Evolutionary conservation across 176 grass and related monocot species (phyloP).

Genomic region (Tillandsia leiboldiana): DNA sequence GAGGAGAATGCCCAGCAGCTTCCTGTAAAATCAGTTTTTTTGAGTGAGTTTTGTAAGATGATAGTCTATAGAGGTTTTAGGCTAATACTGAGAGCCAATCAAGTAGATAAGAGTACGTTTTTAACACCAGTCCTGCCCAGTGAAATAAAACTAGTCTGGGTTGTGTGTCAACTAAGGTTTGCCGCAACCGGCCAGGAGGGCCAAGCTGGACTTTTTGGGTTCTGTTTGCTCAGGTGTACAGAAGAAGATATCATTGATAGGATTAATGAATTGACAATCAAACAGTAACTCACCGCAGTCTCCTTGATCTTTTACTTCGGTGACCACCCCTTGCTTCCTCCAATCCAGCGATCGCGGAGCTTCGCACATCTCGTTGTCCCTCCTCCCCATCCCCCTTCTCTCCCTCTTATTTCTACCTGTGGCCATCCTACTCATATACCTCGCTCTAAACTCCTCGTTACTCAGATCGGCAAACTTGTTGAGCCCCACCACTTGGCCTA

Average conservation of each 20-base stretch:
- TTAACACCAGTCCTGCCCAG: too few relatives aligned
- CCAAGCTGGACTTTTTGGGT: not conserved
- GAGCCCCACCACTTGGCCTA: conserved; percentile 25
- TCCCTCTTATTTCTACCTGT: conserved; percentile 8
- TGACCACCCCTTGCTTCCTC: conserved; percentile 19
- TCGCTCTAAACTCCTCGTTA: conserved; percentile 38
- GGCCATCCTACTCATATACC: conserved; percentile 31
- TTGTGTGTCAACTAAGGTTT: too few relatives aligned
- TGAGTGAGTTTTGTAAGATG: not conserved
- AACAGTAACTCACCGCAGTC: conserved; percentile 14
- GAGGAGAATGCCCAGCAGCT: conserved; percentile 31
- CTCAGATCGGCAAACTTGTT: conserved; percentile 53
- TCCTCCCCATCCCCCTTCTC: not conserved
- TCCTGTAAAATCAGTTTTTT: conserved; percentile 3
- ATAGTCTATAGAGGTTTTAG: not conserved
- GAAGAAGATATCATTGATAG: not conserved
- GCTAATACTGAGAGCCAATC: too few relatives aligned
- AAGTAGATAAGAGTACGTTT: too few relatives aligned
- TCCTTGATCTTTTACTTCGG: conserved; percentile 27
- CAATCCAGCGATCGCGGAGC: conserved; percentile 20
- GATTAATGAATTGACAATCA: not conserved
- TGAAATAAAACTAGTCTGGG: too few relatives aligned
- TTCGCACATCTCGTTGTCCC: conserved; percentile 16
- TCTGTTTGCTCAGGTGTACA: not conserved
- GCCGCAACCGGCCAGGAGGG: too few relatives aligned